Conservation (phyloP, 2,329 filamentous ascomycete genomes). For the Fonsecaea erecta region DNA sequence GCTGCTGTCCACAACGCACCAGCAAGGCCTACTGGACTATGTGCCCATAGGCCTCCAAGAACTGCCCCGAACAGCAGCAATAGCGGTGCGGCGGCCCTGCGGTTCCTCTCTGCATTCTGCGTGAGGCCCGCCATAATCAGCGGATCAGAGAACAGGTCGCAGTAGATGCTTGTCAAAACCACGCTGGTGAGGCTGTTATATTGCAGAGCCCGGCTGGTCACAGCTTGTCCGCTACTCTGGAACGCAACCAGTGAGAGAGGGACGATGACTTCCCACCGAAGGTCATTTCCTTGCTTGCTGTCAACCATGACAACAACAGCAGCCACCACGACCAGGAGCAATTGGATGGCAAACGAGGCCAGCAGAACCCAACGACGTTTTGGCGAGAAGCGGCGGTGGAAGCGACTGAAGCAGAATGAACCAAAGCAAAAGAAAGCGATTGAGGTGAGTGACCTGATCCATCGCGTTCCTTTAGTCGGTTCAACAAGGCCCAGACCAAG, state of each 20-base stretch:
- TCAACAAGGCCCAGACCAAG: conserved; percentile 73
- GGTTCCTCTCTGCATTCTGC: conserved; percentile 59
- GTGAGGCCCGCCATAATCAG: conserved; percentile 48
- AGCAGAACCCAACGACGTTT: conserved; percentile 69
- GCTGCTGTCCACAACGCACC: conserved; percentile 66
- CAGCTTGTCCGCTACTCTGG: conserved; percentile 77
- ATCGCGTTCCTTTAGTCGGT: conserved; percentile 60
- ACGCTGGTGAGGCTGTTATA: conserved; percentile 76
- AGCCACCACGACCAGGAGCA: conserved; percentile 43
- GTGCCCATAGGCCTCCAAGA: conserved; percentile 60
- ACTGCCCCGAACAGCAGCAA: conserved; percentile 60
- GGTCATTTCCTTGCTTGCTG: conserved; percentile 47
- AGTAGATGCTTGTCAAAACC: conserved; percentile 80
- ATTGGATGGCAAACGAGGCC: conserved; percentile 62
- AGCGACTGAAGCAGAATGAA: conserved; percentile 70
- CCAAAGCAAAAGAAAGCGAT: conserved; percentile 73
- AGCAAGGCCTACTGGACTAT: conserved; percentile 56
- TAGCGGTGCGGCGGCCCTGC: conserved; percentile 56
- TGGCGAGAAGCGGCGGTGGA: conserved; percentile 67
- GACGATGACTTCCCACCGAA: conserved; percentile 65
- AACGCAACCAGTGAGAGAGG: conserved; percentile 74
- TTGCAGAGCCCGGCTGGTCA: conserved; percentile 71
- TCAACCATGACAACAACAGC: conserved; percentile 48
- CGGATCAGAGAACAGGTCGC: conserved; percentile 74
- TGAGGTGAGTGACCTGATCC: conserved; percentile 73